These are phyloP conservation scores for Pestalotiopsis sp. DNA, from an alignment of 2,329 filamentous ascomycete genomes.

Conservation along the genomic window DNA sequence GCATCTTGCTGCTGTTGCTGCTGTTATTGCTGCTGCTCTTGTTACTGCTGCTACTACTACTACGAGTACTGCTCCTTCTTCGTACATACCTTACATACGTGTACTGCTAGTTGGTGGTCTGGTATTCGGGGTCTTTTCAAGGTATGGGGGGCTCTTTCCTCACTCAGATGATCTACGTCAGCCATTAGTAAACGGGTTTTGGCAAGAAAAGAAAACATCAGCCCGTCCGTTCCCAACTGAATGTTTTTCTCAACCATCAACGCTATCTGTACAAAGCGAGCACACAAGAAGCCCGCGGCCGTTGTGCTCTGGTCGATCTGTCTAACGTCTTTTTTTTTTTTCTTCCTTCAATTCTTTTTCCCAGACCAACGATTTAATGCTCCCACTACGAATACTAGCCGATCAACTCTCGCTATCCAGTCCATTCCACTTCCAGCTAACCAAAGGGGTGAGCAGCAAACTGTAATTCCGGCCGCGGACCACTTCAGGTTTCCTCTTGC, in stretches of 20 bases:
- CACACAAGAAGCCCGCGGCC: neutral
- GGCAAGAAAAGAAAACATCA: neutral
- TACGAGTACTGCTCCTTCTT: too few species aligned
- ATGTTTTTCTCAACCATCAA: neutral
- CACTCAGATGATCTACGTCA: slow-evolving; percentile 4
- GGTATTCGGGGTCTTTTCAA: neutral
- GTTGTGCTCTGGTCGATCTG: neutral
- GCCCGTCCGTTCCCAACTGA: neutral
- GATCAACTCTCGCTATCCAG: neutral
- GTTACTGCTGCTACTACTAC: too few species aligned
- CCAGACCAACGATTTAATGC: neutral
- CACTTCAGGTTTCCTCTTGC: neutral
- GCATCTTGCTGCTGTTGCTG: neutral
- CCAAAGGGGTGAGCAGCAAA: neutral
- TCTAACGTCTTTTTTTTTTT: neutral
- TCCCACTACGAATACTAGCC: neutral
- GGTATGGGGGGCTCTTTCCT: neutral
- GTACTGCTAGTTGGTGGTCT: neutral
- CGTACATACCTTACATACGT: too few species aligned
- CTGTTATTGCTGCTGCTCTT: too few species aligned
- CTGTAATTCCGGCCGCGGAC: neutral
- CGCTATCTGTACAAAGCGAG: neutral
- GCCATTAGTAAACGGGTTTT: neutral
- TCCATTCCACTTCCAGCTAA: neutral
- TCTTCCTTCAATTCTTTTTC: neutral